phyloP scores from a whole-genome alignment of 2,329 filamentous ascomycete species.

The Penicillium sp. region DNA sequence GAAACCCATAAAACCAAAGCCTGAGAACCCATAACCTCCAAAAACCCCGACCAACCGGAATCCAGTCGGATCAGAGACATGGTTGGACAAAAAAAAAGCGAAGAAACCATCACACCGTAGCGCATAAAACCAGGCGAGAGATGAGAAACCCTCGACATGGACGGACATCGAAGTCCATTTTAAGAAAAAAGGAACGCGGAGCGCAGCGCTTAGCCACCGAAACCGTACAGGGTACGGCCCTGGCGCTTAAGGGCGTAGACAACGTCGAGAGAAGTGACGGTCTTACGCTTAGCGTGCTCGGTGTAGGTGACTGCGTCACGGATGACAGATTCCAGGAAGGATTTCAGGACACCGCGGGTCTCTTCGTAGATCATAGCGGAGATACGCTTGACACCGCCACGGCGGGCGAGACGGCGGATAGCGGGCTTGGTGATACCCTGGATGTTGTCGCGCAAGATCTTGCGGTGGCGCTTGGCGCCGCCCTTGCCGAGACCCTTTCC shows the following conservation, averaged over 20 bases:
- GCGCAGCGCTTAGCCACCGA: slow-evolving; percentile 70
- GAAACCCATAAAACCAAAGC: slow-evolving; percentile 6
- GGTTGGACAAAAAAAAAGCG: slow-evolving; percentile 7
- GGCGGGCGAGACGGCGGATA: slow-evolving; percentile 96
- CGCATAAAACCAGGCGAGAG: slow-evolving; percentile 20
- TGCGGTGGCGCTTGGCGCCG: slow-evolving; percentile 97
- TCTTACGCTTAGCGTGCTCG: slow-evolving; percentile 76
- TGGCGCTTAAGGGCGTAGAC: slow-evolving; percentile 69
- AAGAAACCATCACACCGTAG: slow-evolving; percentile 28
- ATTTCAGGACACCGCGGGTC: slow-evolving; percentile 80
- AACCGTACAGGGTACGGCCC: slow-evolving; percentile 79
- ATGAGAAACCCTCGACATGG: not conserved
- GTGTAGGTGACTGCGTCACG: slow-evolving; percentile 81
- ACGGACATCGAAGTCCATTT: not conserved
- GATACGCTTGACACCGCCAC: slow-evolving; percentile 99
- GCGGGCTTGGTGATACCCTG: slow-evolving; percentile 99
- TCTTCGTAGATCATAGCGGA: slow-evolving; percentile 92
- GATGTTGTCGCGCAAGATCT: slow-evolving; percentile 99
- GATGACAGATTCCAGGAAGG: slow-evolving; percentile 82
- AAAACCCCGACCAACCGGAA: slow-evolving; percentile 6
- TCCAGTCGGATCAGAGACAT: not conserved
- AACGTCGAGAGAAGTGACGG: slow-evolving; percentile 62
- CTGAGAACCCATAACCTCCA: slow-evolving; percentile 7
- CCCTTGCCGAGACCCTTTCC: slow-evolving; percentile 98
- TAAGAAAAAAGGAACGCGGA: slow-evolving; percentile 7